Evolutionary conservation across 495 filamentous ascomycete species (phyloP), one percentile per base, ranked within the genome.

Genomic region (Penicillium longicatenatum): DNA sequence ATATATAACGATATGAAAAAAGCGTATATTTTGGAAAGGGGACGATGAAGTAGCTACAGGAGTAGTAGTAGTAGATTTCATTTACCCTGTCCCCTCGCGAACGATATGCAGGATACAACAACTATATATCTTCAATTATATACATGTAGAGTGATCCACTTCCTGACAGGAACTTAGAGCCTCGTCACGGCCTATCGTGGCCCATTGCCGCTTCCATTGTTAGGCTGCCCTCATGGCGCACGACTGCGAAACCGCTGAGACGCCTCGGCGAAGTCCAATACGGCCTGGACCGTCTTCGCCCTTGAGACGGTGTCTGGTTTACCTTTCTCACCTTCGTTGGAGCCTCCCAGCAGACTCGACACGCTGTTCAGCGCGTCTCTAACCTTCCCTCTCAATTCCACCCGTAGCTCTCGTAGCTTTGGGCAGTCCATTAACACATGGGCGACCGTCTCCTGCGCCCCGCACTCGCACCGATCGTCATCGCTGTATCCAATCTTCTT

Each of bases 251-350:
- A 69, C 57, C 63, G 50, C 30, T 69, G 61, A 54, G 63, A 71
- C 50, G 60, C 64, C 60, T 73, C 58, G 4, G 63, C 62, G 41
- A 71, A 73, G 64, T 70, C 68, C 39, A 73, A 24, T 24, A 66
- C 57, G 29, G 66, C 62, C 24, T 61, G 29, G 20, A 70, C 60
- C 30, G 59, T 68, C 45, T 59, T 69, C n/a, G 54, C 55, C 4
- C 59, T 29, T 26, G 59, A 67, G 56, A 51, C 55, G 41, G 10
- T 67, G 42, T 61, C 57, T 59, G 47, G 50, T 52, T 61, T 67
- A 61, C 61, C 64, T 66, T 50, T 58, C 62, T 62, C 60, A 58
- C 60, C 66, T 73, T 60, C 55, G 6, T 35, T 51, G 50, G 48
- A 57, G 44, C 63, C 60, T 66, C 64, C 64, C 37, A 73, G 53